Percentiles rank a stretch among this genome's conserved stretches.
Conservation (phyloP, 2,329 filamentous ascomycete genomes). For the Colletotrichum trifolii region DNA sequence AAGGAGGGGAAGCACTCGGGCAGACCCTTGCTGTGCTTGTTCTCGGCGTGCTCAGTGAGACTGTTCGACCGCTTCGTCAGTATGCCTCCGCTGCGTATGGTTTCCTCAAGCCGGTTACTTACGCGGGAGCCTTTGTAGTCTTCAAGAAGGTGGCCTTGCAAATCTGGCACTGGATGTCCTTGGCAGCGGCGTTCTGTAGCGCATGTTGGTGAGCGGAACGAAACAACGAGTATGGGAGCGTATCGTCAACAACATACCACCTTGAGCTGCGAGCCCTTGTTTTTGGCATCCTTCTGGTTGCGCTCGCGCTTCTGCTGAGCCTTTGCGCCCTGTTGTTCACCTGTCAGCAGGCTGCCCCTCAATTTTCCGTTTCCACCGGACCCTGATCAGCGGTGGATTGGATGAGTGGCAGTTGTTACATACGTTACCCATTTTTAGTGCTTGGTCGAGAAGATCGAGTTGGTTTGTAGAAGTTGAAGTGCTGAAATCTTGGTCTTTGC, state of each 20-base stretch:
- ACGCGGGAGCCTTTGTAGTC: conserved; percentile 79
- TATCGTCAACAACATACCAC: conserved; percentile 58
- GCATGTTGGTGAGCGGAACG: conserved; percentile 33
- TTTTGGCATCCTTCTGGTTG: conserved; percentile 70
- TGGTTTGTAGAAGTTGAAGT: not conserved
- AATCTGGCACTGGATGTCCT: conserved; percentile 79
- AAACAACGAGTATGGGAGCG: not conserved
- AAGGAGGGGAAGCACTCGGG: conserved; percentile 76
- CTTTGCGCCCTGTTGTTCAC: conserved; percentile 66
- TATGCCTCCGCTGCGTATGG: not conserved
- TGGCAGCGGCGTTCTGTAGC: conserved; percentile 75
- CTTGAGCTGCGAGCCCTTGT: conserved; percentile 73
- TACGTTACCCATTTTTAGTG: conserved; percentile 39
- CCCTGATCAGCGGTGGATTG: conserved; percentile 35
- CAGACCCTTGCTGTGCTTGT: conserved; percentile 81
- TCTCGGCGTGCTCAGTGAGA: conserved; percentile 76
- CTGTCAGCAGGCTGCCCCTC: conserved; percentile 32
- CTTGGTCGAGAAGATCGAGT: not conserved
- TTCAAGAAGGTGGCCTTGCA: conserved; percentile 85
- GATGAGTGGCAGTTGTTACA: conserved; percentile 17
- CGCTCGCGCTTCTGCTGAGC: conserved; percentile 79
- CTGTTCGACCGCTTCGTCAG: conserved; percentile 47
- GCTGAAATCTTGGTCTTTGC: not conserved
- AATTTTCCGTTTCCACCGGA: conserved; percentile 35
- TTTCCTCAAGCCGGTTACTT: conserved; percentile 45